Evolutionary conservation across 208 protist genomes (phyloP).

Genomic region (Acanthamoeba divionensis): DNA sequence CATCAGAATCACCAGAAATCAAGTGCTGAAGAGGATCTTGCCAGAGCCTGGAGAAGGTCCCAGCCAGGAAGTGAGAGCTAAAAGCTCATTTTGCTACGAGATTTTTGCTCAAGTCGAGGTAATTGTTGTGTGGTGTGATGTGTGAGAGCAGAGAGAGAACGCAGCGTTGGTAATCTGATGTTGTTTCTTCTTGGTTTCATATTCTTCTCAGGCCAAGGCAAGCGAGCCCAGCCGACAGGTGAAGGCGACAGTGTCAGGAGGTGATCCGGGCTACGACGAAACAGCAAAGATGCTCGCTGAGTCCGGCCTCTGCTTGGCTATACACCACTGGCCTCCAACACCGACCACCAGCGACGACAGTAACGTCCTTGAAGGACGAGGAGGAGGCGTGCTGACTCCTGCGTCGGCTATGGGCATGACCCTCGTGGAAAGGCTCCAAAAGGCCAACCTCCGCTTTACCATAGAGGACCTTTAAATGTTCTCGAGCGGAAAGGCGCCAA

Average conservation of each 20-base stretch:
- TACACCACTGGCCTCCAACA: not conserved
- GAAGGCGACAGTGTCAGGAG: slow-evolving; percentile 6
- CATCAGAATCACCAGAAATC: not conserved
- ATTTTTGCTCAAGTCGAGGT: not conserved
- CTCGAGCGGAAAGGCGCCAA: too few species aligned
- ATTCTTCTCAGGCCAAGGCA: not conserved
- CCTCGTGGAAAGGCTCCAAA: slow-evolving; percentile 17
- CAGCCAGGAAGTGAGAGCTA: slow-evolving; percentile 2
- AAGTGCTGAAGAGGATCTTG: not conserved
- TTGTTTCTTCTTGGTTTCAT: too few species aligned
- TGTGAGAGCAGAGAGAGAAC: too few species aligned
- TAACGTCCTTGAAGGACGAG: not conserved
- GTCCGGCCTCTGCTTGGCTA: slow-evolving; percentile 1
- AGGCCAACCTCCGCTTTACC: not conserved
- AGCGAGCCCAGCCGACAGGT: not conserved
- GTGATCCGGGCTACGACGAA: slow-evolving; percentile 63
- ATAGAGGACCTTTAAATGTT: slow-evolving; percentile 26
- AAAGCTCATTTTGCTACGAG: not conserved
- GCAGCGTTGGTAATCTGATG: too few species aligned
- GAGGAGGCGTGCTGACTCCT: slow-evolving; percentile 52
- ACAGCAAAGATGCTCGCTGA: slow-evolving; percentile 59
- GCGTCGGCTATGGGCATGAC: not conserved
- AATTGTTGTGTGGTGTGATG: too few species aligned
- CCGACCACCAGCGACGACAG: too few species aligned
- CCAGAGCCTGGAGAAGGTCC: slow-evolving; percentile 20